A percentile compares a stretch with the other conserved stretches of the same genome.
Conservation (phyloP, 805 yeast genomes). For the Blastobotrys terrestris region DNA sequence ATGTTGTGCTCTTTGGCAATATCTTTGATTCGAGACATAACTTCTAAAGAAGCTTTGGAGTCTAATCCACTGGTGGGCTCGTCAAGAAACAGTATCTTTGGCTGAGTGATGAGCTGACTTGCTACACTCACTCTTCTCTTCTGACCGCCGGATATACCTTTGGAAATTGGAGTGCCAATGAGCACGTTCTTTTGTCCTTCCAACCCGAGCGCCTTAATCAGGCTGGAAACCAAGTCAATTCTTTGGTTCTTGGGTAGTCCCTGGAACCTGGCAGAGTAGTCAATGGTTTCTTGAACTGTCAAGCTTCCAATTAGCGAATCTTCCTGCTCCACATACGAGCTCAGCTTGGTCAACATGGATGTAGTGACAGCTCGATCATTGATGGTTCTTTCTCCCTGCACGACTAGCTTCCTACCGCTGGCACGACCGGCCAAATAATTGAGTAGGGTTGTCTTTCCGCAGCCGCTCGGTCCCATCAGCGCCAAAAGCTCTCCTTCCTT, state of each 20-base stretch:
- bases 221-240: slow-evolving; percentile 50
- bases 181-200: slow-evolving; percentile 54
- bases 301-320: slow-evolving; percentile 67
- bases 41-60: slow-evolving; percentile 63
- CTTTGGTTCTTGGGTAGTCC: slow-evolving; percentile 43
- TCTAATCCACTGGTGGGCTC: slow-evolving; percentile 89
- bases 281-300: slow-evolving; percentile 64
- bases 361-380: neutral
- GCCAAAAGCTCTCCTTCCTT: slow-evolving; percentile 59
- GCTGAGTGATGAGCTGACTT: slow-evolving; percentile 68
- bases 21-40: slow-evolving; percentile 54
- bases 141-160: slow-evolving; percentile 81
- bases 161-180: slow-evolving; percentile 47
- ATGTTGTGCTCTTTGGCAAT: slow-evolving; percentile 60
- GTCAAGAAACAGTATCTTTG: slow-evolving; percentile 70
- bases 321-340: slow-evolving; percentile 68
- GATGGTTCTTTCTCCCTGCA: neutral
- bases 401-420: neutral
- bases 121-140: slow-evolving; percentile 72
- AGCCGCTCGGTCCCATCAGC: slow-evolving; percentile 77
- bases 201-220: slow-evolving; percentile 60
- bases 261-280: slow-evolving; percentile 65
- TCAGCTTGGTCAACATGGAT: neutral
- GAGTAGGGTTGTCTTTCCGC: slow-evolving; percentile 70
- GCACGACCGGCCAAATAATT: slow-evolving; percentile 46